Conservation (phyloP, 768 basidiomycete species). For the Phanerochaete sordida region DNA sequence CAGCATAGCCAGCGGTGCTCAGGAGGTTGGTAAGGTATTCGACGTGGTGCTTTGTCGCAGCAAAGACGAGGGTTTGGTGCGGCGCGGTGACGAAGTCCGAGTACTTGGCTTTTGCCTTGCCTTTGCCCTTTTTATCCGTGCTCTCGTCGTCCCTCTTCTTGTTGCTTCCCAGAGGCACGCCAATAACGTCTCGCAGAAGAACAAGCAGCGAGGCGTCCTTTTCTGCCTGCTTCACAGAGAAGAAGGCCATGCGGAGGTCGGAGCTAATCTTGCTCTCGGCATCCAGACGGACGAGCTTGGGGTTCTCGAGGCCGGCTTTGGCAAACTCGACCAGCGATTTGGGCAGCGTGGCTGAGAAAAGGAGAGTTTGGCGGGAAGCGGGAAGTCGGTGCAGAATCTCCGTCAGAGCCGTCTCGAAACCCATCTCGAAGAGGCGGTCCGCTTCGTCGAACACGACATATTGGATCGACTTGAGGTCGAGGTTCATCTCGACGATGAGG, state of each 20-base stretch:
- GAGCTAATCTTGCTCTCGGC: conserved; percentile 93
- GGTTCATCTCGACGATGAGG: conserved; percentile 93
- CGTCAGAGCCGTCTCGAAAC: conserved; percentile 87
- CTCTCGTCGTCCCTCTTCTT: conserved; percentile 25
- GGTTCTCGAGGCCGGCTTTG: conserved; percentile 92
- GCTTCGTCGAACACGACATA: conserved; percentile 98
- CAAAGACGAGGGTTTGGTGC: conserved; percentile 92
- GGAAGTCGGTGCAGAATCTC: conserved; percentile 93
- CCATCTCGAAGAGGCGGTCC: conserved; percentile 97
- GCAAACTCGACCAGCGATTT: conserved; percentile 96
- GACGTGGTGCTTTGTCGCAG: conserved; percentile 97
- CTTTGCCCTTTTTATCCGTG: conserved; percentile 43
- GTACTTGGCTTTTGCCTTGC: conserved; percentile 46
- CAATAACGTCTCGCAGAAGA: conserved; percentile 84
- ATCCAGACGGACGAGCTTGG: conserved; percentile 94
- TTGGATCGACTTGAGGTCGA: conserved; percentile 83
- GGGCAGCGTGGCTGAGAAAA: conserved; percentile 96
- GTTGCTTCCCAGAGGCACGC: conserved; percentile 58
- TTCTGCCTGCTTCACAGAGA: conserved; percentile 86
- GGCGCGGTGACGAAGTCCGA: conserved; percentile 53
- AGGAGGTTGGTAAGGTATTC: conserved; percentile 87
- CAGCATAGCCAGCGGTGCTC: conserved; percentile 76
- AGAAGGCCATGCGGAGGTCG: conserved; percentile 93
- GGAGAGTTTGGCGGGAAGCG: conserved; percentile 79
- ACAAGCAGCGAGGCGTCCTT: conserved; percentile 89